A percentile compares a stretch with the other conserved stretches of the same genome.
Evolutionary conservation across 2,329 filamentous ascomycete species (phyloP).

Genomic region (Hymenoscyphus scutula): DNA sequence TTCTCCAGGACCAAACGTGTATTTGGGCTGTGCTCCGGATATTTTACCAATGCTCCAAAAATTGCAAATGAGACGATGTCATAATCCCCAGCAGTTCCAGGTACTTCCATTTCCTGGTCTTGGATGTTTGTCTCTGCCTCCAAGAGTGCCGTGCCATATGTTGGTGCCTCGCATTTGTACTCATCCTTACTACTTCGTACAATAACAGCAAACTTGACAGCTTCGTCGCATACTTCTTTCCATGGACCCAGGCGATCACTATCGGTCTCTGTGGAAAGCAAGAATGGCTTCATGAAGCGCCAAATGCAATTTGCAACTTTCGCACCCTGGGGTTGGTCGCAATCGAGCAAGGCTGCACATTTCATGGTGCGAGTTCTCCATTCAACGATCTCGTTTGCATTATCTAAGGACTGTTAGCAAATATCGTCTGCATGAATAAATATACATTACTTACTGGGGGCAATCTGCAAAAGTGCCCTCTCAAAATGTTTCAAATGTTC

Average conservation of each 20-base stretch:
- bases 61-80: not conserved
- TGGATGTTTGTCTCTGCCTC: not conserved
- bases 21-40: not conserved
- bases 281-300: not conserved
- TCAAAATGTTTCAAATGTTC: conserved; percentile 5
- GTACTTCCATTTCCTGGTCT: not conserved
- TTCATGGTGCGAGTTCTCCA: conserved; percentile 14
- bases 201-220: not conserved
- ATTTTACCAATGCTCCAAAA: conserved; percentile 7
- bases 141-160: not conserved
- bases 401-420: not conserved
- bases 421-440: not conserved
- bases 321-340: not conserved
- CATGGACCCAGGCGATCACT: not conserved
- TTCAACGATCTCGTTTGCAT: conserved; percentile 9
- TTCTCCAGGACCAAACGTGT: conserved; percentile 12
- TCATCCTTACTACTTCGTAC: not conserved
- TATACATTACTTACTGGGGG: not conserved
- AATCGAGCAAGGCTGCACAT: not conserved
- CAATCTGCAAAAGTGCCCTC: not conserved
- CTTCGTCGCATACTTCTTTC: not conserved
- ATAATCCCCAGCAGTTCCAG: not conserved
- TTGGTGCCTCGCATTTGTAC: not conserved
- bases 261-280: too few relatives aligned
- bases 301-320: not conserved